A percentile compares a stretch with the other conserved stretches of the same genome.
Conservation (phyloP, 1,284 basidiomycete species). For the Cryptococcus sp. region DNA sequence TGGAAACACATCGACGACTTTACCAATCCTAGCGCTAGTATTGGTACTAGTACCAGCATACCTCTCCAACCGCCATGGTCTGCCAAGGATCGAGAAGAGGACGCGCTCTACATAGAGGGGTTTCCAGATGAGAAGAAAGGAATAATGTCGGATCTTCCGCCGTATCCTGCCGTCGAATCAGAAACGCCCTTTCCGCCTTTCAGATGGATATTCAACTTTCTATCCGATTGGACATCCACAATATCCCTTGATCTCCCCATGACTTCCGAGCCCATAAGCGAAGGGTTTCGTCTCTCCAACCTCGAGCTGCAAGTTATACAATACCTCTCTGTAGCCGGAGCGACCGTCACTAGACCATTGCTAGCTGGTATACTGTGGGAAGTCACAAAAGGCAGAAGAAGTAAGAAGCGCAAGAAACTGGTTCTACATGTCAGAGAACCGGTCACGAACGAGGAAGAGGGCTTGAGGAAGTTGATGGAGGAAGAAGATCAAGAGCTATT, state of each 20-base stretch:
- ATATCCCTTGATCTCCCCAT: slow-evolving; percentile 1
- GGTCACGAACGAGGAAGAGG: not conserved
- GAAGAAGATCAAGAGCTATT: slow-evolving; percentile 2
- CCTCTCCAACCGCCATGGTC: too few relatives aligned
- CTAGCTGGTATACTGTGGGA: slow-evolving; percentile 6
- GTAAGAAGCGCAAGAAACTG: not conserved
- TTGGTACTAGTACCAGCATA: too few relatives aligned
- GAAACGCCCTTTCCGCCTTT: slow-evolving; percentile 1
- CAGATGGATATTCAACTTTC: slow-evolving; percentile 5
- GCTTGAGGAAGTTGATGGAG: slow-evolving; percentile 2
- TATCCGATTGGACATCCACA: slow-evolving; percentile 8
- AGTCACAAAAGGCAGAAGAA: slow-evolving; percentile 5
- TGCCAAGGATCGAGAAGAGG: too few relatives aligned
- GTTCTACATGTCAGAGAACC: slow-evolving; percentile 4
- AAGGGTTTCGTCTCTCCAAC: slow-evolving; percentile 8
- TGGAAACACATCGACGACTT: slow-evolving; percentile 4
- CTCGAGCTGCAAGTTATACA: slow-evolving; percentile 3
- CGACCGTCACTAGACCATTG: not conserved
- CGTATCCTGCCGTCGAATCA: too few relatives aligned
- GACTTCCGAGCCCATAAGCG: not conserved
- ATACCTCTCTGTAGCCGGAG: slow-evolving; percentile 1
- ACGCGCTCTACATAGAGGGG: too few relatives aligned
- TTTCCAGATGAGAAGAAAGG: too few relatives aligned
- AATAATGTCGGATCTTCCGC: too few relatives aligned
- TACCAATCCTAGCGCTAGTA: not conserved